Evolutionary conservation across 2,329 filamentous ascomycete genomes (phyloP).

Genomic region (Colletotrichum cordylinicola): DNA sequence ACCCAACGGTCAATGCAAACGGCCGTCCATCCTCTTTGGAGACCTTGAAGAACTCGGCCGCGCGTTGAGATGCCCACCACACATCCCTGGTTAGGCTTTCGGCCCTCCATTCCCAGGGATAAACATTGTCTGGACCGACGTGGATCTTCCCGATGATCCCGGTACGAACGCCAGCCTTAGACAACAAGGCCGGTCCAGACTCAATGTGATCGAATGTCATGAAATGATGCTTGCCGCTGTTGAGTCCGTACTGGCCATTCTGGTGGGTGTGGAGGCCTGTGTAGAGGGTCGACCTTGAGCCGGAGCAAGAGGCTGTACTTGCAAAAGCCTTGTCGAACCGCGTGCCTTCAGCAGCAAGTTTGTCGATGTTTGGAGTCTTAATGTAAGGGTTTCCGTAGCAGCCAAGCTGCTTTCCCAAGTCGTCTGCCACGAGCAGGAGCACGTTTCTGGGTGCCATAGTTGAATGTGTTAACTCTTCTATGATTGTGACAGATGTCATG

Average conservation of each 20-base stretch:
- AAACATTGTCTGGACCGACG: neutral
- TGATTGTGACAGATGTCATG: neutral
- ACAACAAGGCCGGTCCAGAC: neutral
- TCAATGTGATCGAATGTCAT: slow-evolving; percentile 46
- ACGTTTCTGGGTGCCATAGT: slow-evolving; percentile 33
- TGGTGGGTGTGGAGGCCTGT: slow-evolving; percentile 55
- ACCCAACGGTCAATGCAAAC: neutral
- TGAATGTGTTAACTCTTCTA: neutral
- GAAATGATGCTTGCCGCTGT: slow-evolving; percentile 43
- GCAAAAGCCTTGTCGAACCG: slow-evolving; percentile 46
- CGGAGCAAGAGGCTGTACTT: slow-evolving; percentile 53
- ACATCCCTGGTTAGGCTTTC: neutral
- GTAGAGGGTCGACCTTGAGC: slow-evolving; percentile 51
- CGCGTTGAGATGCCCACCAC: neutral
- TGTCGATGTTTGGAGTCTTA: slow-evolving; percentile 46
- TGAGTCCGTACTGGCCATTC: slow-evolving; percentile 53
- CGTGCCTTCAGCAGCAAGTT: slow-evolving; percentile 40
- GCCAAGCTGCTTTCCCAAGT: slow-evolving; percentile 42
- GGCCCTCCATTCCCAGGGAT: neutral
- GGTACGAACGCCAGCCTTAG: neutral
- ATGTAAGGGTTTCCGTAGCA: slow-evolving; percentile 37
- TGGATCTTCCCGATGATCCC: neutral
- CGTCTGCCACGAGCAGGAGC: slow-evolving; percentile 47
- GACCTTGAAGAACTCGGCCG: neutral
- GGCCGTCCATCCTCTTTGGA: neutral